Base-by-base conservation (phyloP, 176 grass and related monocot genomes). In the Oropetium thomaeum region DNA sequence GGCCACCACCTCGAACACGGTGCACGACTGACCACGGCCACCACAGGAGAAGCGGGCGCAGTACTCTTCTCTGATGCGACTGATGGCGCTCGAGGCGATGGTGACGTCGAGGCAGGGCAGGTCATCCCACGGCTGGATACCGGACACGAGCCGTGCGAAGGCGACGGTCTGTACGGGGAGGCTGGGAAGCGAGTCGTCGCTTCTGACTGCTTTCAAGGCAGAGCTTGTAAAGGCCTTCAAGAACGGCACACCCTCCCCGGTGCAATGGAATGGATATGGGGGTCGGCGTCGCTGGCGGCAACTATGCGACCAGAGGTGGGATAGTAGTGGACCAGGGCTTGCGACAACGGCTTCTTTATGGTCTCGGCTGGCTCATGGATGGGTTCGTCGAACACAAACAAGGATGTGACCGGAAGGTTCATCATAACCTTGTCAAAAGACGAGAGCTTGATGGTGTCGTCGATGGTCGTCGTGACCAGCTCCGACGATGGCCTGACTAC, bases 281-380 rank as follows among this genome's bases (percentile, higher is more conserved):
- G n/a, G n/a, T n/a, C n/a, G n/a, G n/a, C n/a, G n/a, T n/a, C n/a
- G n/a, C n/a, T n/a, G n/a, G n/a, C n/a, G n/a, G n/a, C n/a, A n/a
- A 7, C 16, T 19, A 88, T 4, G 17, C 81, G 81, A 30, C 86
- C 86, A 9, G 75, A 75, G 11, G 83, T 6, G 4, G 80, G 86
- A 34, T 83, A 54, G 86, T 88, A 83, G 62, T 70, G 52, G 31
- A 83, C 43, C n/a, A 88, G 27, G 2, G 86, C 85, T 17, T 19
- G 13, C 3, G 68, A 49, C 27, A 88, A 62, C 0, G 68, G 75
- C 1, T 44, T 57, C 15, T 40, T 37, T 8, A 88, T 79, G 41
- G 43, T 65, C 33, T 58, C 27, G 1, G 75, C 80, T 7, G 86
- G 80, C 16, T 74, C 33, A 0, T 22, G 19, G 52, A 49, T 58